phyloP scores from a whole-genome alignment of 2,329 filamentous ascomycete genomes.

The Monosporascus sp. region DNA sequence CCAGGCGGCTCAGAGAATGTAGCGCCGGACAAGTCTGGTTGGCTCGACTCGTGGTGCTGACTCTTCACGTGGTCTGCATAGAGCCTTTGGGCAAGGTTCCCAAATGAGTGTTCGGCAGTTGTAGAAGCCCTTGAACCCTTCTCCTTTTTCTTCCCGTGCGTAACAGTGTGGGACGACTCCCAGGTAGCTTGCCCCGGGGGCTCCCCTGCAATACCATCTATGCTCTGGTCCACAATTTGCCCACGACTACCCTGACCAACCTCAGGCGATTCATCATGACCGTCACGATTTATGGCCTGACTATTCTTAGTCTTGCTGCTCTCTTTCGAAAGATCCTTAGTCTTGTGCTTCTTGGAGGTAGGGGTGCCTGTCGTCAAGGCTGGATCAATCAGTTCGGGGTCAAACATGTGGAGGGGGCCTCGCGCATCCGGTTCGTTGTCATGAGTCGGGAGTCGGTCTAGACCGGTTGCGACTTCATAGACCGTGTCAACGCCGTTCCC shows the following conservation, averaged over 20 bases:
- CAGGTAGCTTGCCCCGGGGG: not conserved
- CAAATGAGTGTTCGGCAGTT: constrained; percentile 9
- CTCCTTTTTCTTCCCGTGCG: not conserved
- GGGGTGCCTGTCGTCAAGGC: not conserved
- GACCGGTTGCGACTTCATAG: not conserved
- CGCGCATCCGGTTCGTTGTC: not conserved
- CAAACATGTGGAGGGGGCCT: not conserved
- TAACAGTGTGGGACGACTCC: not conserved
- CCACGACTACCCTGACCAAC: not conserved
- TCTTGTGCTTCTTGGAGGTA: constrained; percentile 13
- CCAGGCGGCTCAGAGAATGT: not conserved
- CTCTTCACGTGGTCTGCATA: constrained; percentile 16
- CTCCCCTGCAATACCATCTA: not conserved
- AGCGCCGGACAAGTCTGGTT: constrained; percentile 1
- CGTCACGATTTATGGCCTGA: not conserved
- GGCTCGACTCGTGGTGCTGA: not conserved
- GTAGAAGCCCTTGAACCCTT: not conserved
- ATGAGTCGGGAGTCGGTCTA: not conserved
- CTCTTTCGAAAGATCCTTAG: constrained; percentile 1
- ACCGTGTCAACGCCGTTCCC: not conserved
- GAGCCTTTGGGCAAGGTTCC: constrained; percentile 18
- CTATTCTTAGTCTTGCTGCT: constrained; percentile 13
- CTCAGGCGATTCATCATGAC: not conserved
- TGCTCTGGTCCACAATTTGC: not conserved
- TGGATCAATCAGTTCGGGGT: constrained; percentile 1